Conservation (phyloP, 306 rosid genomes). For the Casuarina cunninghamiana region DNA sequence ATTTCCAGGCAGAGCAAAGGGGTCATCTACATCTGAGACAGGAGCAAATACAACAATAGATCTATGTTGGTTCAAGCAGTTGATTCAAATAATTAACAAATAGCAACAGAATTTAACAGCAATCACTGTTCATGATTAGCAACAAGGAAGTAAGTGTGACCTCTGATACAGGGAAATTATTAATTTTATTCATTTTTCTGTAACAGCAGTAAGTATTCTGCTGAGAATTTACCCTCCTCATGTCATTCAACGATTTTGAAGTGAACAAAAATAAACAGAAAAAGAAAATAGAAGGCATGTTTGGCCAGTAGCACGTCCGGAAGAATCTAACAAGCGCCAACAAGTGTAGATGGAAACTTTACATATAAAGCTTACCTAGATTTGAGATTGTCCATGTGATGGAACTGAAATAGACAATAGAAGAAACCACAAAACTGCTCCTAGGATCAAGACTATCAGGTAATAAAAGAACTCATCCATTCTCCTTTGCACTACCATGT, state of each 20-base stretch:
- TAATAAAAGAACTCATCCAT: background rate
- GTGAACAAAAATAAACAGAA: background rate
- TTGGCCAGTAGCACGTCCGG: background rate
- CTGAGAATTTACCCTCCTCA: background rate
- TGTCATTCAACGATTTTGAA: background rate
- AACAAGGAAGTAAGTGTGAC: too few species aligned
- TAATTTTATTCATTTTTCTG: too few species aligned
- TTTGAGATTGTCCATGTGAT: background rate
- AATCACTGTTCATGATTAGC: too few species aligned
- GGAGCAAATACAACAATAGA: background rate
- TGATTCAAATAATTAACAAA: too few species aligned
- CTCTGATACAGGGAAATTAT: background rate
- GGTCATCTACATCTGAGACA: background rate
- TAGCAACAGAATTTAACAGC: too few species aligned
- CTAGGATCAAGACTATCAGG: background rate
- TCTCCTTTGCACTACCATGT: background rate
- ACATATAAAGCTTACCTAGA: background rate
- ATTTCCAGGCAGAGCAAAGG: background rate
- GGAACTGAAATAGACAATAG: background rate
- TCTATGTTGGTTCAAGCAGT: too few species aligned
- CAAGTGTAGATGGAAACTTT: background rate
- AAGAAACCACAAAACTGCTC: background rate
- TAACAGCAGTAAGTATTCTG: background rate
- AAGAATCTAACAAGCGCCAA: background rate
- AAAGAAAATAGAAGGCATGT: background rate